Evolutionary conservation across 2,329 filamentous ascomycete species (phyloP).

Genomic region (Diplocarpon mali): DNA sequence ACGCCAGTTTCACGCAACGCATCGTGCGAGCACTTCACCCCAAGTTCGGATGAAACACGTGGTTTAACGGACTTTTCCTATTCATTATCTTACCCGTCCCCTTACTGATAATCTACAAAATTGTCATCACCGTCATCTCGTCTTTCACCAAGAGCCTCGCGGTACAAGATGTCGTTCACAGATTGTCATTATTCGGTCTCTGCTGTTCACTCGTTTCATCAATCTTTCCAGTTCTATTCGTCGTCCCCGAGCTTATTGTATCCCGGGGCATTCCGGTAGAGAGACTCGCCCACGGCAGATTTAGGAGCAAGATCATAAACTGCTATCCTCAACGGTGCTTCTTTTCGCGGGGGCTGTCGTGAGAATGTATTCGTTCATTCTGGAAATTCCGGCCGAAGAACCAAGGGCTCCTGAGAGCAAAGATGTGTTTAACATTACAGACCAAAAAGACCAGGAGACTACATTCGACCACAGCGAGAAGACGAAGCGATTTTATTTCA

Average conservation of each 20-base stretch:
- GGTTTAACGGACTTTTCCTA: conserved; percentile 40
- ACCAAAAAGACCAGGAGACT: conserved; percentile 47
- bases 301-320: conserved; percentile 43
- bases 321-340: conserved; percentile 45
- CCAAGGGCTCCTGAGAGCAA: conserved; percentile 38
- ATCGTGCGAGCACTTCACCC: conserved; percentile 64
- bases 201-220: conserved; percentile 27
- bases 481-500: conserved; percentile 1
- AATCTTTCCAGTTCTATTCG: conserved; percentile 51
- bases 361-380: conserved; percentile 47
- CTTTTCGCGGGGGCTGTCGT: conserved; percentile 51
- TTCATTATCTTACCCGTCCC: conserved; percentile 47
- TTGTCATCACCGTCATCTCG: conserved; percentile 49
- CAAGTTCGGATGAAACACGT: conserved; percentile 52
- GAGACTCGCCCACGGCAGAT: conserved; percentile 54
- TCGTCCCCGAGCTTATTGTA: conserved; percentile 41
- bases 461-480: conserved; percentile 12
- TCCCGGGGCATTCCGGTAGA: conserved; percentile 35
- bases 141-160: conserved; percentile 50
- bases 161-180: conserved; percentile 34
- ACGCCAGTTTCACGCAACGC: conserved; percentile 65
- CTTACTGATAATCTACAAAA: conserved; percentile 51
- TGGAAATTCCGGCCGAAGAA: background rate
- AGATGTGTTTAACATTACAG: conserved; percentile 67
- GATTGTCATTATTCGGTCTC: conserved; percentile 9